These are phyloP conservation scores for Alternaria alternata DNA, from an alignment of 2,329 filamentous ascomycete species.

Conservation along the genomic window DNA sequence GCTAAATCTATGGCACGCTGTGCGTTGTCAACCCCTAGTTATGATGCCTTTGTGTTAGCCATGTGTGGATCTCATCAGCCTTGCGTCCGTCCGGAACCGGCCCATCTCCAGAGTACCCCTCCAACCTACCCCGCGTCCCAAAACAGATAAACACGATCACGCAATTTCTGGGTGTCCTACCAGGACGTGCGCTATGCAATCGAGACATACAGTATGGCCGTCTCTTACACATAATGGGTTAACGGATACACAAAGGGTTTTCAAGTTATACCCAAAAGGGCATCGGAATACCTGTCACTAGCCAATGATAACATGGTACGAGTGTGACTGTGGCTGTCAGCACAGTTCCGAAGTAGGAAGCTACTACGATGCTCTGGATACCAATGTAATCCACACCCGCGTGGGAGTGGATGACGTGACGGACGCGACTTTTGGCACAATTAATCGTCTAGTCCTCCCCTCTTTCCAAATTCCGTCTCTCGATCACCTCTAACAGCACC, in stretches of 20 bases:
- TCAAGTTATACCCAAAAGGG: not conserved
- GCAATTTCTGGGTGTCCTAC: not conserved
- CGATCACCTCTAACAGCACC: not conserved
- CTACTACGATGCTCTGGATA: not conserved
- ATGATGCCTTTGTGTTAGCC: not conserved
- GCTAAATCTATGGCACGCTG: slow-evolving; percentile 8
- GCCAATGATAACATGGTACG: not conserved
- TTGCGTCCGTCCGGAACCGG: not conserved
- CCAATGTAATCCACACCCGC: not conserved
- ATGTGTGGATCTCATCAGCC: not conserved
- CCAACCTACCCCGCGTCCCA: not conserved
- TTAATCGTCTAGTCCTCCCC: not conserved
- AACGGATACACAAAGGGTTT: not conserved
- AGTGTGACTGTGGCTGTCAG: not conserved
- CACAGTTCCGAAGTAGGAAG: not conserved
- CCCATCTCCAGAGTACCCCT: not conserved
- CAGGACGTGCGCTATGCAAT: not conserved
- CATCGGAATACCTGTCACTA: not conserved
- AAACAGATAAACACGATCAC: slow-evolving; percentile 4
- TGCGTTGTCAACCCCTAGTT: not conserved
- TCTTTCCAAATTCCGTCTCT: not conserved
- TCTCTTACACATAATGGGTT: not conserved
- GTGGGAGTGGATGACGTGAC: slow-evolving; percentile 13
- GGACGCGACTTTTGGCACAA: slow-evolving; percentile 1
- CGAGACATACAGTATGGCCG: not conserved